A percentile compares a stretch with the other conserved stretches of the same genome.
Conservation (phyloP, 257 asterid species). For the Striga asiatica region DNA sequence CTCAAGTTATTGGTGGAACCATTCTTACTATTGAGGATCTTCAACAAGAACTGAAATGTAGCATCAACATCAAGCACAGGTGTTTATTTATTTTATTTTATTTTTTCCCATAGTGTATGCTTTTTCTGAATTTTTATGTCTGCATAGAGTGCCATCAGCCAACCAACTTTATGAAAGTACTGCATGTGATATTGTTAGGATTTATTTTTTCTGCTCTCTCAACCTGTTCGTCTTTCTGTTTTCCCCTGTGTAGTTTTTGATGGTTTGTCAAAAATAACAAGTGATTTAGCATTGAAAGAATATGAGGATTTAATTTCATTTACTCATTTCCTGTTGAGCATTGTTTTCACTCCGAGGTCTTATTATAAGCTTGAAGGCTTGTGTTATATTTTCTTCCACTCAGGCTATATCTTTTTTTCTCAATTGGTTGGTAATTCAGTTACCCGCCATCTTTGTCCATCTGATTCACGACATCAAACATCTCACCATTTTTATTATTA, state of each 20-base stretch:
- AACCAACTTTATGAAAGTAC: background rate
- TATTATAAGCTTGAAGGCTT: background rate
- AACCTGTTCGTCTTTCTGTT: background rate
- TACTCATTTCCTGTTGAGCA: too few relatives aligned
- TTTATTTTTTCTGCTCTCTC: background rate
- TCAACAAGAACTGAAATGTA: slow-evolving; percentile 85
- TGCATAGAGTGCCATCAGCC: background rate
- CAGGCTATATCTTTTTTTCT: too few relatives aligned
- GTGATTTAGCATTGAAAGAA: too few relatives aligned
- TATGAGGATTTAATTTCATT: too few relatives aligned
- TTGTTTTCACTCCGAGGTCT: background rate
- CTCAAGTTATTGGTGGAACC: slow-evolving; percentile 79
- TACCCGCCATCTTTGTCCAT: background rate
- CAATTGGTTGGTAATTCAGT: background rate
- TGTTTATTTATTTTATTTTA: too few relatives aligned
- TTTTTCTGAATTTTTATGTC: background rate
- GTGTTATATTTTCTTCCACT: background rate
- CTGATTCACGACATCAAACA: too few relatives aligned
- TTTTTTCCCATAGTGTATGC: slow-evolving; percentile 3
- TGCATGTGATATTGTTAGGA: background rate
- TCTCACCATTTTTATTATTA: too few relatives aligned
- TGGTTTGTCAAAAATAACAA: background rate
- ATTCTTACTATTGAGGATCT: slow-evolving; percentile 89
- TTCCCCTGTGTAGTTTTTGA: background rate
- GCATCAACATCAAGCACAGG: slow-evolving; percentile 82